These are phyloP conservation scores for Neoboletus subvelutipes DNA, from an alignment of 768 basidiomycete species.

Conservation along the genomic window DNA sequence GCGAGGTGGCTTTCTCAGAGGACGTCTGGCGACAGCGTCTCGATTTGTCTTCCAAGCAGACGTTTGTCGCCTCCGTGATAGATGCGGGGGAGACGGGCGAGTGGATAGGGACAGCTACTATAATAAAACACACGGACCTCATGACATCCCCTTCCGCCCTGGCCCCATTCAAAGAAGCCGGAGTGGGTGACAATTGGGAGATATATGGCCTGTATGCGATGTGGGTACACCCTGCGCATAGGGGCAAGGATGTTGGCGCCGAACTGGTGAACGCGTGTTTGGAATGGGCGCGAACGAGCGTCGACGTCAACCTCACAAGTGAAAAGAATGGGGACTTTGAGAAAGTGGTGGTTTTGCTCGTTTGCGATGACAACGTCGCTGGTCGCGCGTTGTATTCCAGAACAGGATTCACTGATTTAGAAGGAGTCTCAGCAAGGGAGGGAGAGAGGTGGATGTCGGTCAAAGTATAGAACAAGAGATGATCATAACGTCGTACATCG, in stretches of 20 bases:
- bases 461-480: slow-evolving; percentile 32
- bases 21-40: slow-evolving; percentile 25
- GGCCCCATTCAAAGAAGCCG: slow-evolving; percentile 15
- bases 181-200: slow-evolving; percentile 16
- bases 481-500: background rate
- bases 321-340: background rate
- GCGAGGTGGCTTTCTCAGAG: slow-evolving; percentile 21
- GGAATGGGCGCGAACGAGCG: slow-evolving; percentile 25
- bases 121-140: slow-evolving; percentile 16
- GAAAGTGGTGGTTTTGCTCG: slow-evolving; percentile 21
- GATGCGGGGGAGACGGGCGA: background rate
- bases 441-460: slow-evolving; percentile 24
- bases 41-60: slow-evolving; percentile 10
- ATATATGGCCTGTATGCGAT: slow-evolving; percentile 23
- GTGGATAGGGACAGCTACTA: slow-evolving; percentile 23
- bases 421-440: slow-evolving; percentile 2
- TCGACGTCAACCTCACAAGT: slow-evolving; percentile 10
- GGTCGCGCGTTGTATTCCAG: slow-evolving; percentile 22
- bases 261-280: slow-evolving; percentile 20
- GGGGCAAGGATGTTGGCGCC: slow-evolving; percentile 21
- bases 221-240: slow-evolving; percentile 32
- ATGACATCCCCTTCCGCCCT: background rate
- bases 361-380: slow-evolving; percentile 13
- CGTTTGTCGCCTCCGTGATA: slow-evolving; percentile 15
- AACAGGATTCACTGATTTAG: slow-evolving; percentile 19